Conservation (phyloP, 2,329 filamentous ascomycete species). For the Juglanconis oblonga region DNA sequence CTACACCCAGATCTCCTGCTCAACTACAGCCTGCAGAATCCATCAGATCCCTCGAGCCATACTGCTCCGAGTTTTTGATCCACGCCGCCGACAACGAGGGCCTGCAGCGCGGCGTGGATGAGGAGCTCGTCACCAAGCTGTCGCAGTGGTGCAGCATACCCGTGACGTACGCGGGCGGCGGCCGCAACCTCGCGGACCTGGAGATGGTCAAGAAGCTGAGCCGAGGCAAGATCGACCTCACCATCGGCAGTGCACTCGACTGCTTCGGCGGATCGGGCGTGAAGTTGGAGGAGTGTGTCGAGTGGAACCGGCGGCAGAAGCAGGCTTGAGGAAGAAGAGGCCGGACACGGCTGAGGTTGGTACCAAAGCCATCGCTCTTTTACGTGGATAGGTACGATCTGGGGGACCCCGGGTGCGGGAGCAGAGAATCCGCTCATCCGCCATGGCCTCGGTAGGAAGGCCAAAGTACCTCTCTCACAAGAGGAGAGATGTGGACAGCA, state of each 20-base stretch:
- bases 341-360: too few relatives aligned
- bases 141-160: slow-evolving; percentile 87
- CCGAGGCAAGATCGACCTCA: slow-evolving; percentile 80
- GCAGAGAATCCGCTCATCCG: too few relatives aligned
- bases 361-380: too few relatives aligned
- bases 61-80: slow-evolving; percentile 95
- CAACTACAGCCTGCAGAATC: slow-evolving; percentile 54
- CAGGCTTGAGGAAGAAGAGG: background rate
- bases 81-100: slow-evolving; percentile 97
- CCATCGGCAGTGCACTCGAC: slow-evolving; percentile 93
- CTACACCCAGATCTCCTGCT: background rate
- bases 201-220: slow-evolving; percentile 79
- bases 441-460: too few relatives aligned
- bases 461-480: too few relatives aligned
- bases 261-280: slow-evolving; percentile 90
- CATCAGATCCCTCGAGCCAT: slow-evolving; percentile 77
- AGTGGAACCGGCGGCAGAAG: slow-evolving; percentile 69
- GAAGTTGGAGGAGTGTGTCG: slow-evolving; percentile 82
- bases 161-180: slow-evolving; percentile 96
- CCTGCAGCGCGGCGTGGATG: slow-evolving; percentile 85
- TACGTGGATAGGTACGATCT: too few relatives aligned
- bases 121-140: slow-evolving; percentile 72
- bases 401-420: too few relatives aligned
- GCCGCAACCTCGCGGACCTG: slow-evolving; percentile 75
- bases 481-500: too few relatives aligned